A percentile compares a stretch with the other conserved stretches of the same genome.
Conservation (phyloP, 768 basidiomycete species). For the Boletus fagicola region DNA sequence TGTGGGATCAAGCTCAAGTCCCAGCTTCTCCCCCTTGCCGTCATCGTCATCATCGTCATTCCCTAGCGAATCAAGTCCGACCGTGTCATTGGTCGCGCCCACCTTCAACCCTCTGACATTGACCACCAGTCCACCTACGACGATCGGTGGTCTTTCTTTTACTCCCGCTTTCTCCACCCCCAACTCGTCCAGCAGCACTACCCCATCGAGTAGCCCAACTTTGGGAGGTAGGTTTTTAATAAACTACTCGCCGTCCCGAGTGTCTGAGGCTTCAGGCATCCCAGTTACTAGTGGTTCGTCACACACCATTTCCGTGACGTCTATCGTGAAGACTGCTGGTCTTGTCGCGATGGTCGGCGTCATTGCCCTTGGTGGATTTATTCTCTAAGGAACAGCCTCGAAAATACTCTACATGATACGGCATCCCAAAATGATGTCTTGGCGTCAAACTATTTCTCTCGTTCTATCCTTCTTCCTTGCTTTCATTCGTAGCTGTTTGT, state of each 20-base stretch:
- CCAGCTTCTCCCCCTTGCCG: not conserved
- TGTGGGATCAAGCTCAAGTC: not conserved
- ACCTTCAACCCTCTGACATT: not conserved
- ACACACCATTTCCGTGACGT: constrained; percentile 1
- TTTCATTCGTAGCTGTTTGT: not conserved
- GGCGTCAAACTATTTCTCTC: not conserved
- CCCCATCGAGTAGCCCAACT: not conserved
- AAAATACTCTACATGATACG: not conserved
- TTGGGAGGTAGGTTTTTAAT: constrained; percentile 1
- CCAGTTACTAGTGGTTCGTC: constrained; percentile 6
- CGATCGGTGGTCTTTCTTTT: not conserved
- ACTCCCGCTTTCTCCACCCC: not conserved
- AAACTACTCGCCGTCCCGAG: not conserved
- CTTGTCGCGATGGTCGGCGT: constrained; percentile 11
- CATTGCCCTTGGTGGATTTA: not conserved
- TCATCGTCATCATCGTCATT: too few relatives aligned
- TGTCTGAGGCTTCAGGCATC: not conserved
- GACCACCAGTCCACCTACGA: not conserved
- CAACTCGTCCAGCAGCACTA: not conserved
- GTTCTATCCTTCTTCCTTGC: not conserved
- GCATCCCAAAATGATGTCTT: not conserved
- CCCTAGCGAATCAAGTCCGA: not conserved
- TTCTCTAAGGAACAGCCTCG: not conserved
- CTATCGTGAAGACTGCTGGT: not conserved
- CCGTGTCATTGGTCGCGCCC: not conserved